Evolutionary conservation across 495 filamentous ascomycete genomes (phyloP).

Genomic region (Stereocaulon alpinum): DNA sequence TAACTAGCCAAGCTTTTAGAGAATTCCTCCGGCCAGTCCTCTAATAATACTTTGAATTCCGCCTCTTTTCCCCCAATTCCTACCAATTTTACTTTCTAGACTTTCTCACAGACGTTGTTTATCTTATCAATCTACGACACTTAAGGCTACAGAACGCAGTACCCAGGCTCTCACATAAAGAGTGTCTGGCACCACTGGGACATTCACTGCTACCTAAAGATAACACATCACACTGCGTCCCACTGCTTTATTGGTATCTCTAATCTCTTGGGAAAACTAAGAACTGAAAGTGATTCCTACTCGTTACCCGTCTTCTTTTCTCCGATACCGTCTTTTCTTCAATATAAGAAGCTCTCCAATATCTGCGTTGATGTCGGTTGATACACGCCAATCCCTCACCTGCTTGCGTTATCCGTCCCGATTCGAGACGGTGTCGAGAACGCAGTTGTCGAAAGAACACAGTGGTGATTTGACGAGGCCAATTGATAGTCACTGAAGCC

Average conservation of each 20-base stretch:
- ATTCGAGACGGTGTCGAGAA: conserved; percentile 62
- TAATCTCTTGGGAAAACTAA: not conserved
- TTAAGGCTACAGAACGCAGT: not conserved
- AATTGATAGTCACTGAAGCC: conserved; percentile 24
- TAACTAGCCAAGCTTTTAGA: not conserved
- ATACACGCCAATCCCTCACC: conserved; percentile 55
- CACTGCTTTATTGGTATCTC: not conserved
- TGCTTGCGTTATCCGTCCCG: conserved; percentile 60
- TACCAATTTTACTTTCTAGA: not conserved
- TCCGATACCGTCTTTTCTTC: conserved; percentile 3
- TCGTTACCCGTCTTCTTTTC: not conserved
- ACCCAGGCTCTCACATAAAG: not conserved
- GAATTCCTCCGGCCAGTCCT: not conserved
- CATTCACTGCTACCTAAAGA: not conserved
- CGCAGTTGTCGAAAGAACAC: conserved; percentile 60
- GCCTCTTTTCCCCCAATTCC: not conserved
- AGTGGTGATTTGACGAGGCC: conserved; percentile 48
- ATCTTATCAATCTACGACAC: not conserved
- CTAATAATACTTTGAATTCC: not conserved
- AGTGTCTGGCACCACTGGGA: not conserved
- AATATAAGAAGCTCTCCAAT: not conserved
- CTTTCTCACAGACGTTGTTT: not conserved
- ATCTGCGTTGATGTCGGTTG: conserved; percentile 62
- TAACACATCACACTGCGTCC: not conserved
- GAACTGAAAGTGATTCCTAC: not conserved